Evolutionary conservation across 805 yeast genomes (phyloP), one percentile per base, ranked within the genome.

Genomic region (Teunomyces aglyptinius): DNA sequence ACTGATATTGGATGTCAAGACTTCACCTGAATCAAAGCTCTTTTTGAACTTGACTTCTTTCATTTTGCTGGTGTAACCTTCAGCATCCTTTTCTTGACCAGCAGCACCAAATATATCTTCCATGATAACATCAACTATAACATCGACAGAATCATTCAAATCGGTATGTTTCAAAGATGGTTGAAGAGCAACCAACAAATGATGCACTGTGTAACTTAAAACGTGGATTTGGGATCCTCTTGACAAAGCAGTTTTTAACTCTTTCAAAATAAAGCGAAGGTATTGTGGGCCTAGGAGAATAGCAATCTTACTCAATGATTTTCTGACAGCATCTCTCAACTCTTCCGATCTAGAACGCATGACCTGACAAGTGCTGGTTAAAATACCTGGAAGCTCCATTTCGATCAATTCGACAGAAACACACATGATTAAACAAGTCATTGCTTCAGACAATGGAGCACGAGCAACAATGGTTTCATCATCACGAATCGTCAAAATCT

Each of bases 161-260:
- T 88, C 96, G 6, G 96, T 95, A 52, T 80, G 86, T 0, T 59
- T 48, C 36, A 88, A 64, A 4, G 54, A 49, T 4, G 65, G 71
- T 5, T 69, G 63, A 53, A 87, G 67, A 6, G 80, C 75, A 1
- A 78, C 78, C 44, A 94, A 65, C 32, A 92, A 67, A 41, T 82
- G 73, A 64, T 94, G 97, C 4, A 89, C 80, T 1, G 97, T 88
- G 67, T 73, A 94, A 58, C 97, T 89, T 56, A 94, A 78, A 48
- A 94, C 89, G 66, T 94, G 99, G 44, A 90, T 80, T 61, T 94
- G 98, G 11, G 96, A 88, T 20, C 99, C 99, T 59, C 95, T 76
- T 4, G 85, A 77, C 45, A 92, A 72, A 0, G 97, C 95, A 15
- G 85, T 67, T 52, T 79, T 82, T 57, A 94, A 74, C 60, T 94